phyloP scores from a whole-genome alignment of 768 basidiomycete species.

The Royoungia palumana region DNA sequence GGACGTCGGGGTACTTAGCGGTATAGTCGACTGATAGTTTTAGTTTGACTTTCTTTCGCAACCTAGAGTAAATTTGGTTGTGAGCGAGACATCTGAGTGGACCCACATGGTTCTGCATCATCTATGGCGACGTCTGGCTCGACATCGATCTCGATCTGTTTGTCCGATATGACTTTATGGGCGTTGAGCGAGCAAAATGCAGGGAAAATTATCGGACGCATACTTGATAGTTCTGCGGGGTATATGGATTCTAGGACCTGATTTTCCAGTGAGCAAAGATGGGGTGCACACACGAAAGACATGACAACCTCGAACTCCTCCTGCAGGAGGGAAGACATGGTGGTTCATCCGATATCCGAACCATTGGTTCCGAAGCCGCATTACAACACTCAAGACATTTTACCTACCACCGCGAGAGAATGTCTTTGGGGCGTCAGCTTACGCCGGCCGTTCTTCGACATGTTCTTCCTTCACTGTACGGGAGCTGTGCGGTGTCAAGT shows the following conservation, averaged over 20 bases:
- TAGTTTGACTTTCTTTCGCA: conserved; percentile 61
- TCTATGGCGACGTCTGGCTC: conserved; percentile 80
- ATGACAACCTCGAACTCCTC: conserved; percentile 86
- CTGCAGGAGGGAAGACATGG: conserved; percentile 61
- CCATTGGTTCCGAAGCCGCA: conserved; percentile 14
- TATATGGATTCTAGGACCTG: conserved; percentile 96
- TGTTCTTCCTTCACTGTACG: background rate
- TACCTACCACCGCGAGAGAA: conserved; percentile 3
- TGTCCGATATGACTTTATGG: conserved; percentile 80
- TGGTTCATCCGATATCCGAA: conserved; percentile 26
- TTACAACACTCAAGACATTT: conserved; percentile 13
- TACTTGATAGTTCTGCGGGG: conserved; percentile 89
- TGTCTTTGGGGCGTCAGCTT: conserved; percentile 22
- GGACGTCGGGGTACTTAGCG: conserved; percentile 76
- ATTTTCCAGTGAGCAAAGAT: conserved; percentile 9
- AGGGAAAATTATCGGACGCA: conserved; percentile 42
- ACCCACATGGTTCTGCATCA: conserved; percentile 54
- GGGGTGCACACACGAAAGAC: conserved; percentile 6
- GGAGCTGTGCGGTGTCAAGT: background rate
- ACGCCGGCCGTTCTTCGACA: conserved; percentile 11
- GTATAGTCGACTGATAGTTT: conserved; percentile 73
- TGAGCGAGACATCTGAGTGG: background rate
- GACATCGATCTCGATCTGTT: conserved; percentile 75
- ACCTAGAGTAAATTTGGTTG: conserved; percentile 7
- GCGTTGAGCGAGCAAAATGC: conserved; percentile 42